Percentiles rank a stretch among this genome's conserved stretches.
These are phyloP conservation scores for Sarocladium strictum DNA, from an alignment of 2,329 filamentous ascomycete genomes.

Conservation along the genomic window DNA sequence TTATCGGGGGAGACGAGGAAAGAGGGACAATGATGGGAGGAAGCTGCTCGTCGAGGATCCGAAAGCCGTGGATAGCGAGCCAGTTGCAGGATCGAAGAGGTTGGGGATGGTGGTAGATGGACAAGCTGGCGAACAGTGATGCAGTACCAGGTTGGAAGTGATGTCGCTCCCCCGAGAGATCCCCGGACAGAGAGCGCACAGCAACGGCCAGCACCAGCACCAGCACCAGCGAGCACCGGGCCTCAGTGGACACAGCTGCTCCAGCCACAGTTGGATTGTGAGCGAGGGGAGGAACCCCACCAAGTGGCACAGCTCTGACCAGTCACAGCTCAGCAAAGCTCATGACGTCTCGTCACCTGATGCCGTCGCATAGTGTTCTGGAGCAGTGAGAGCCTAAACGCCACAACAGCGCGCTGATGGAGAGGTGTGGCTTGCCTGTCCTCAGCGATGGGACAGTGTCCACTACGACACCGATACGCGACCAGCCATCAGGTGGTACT, in stretches of 20 bases:
- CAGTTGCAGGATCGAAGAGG: not conserved
- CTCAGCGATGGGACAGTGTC: not conserved
- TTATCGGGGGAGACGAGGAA: conserved; percentile 7
- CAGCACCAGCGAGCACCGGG: not conserved
- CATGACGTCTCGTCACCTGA: conserved; percentile 10
- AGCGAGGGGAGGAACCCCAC: not conserved
- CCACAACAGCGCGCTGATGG: not conserved
- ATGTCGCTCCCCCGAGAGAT: conserved; percentile 6
- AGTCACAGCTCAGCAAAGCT: conserved; percentile 1
- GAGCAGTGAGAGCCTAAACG: not conserved
- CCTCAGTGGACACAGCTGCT: not conserved
- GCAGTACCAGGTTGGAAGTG: conserved; percentile 3
- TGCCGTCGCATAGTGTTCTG: not conserved
- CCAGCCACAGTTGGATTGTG: not conserved
- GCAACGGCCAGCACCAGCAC: not conserved
- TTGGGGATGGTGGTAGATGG: not conserved
- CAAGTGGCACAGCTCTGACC: not conserved
- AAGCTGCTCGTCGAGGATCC: not conserved
- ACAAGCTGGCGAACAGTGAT: not conserved
- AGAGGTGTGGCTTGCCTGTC: not conserved
- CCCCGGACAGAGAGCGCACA: conserved; percentile 5
- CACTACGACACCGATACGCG: conserved; percentile 1
- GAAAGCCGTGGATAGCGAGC: not conserved
- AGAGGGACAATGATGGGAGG: not conserved
- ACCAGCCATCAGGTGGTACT: conserved; percentile 7